Evolutionary conservation across 1,284 basidiomycete species (phyloP), one percentile per base, ranked within the genome.

Genomic region (Anthracocystis walkeri): DNA sequence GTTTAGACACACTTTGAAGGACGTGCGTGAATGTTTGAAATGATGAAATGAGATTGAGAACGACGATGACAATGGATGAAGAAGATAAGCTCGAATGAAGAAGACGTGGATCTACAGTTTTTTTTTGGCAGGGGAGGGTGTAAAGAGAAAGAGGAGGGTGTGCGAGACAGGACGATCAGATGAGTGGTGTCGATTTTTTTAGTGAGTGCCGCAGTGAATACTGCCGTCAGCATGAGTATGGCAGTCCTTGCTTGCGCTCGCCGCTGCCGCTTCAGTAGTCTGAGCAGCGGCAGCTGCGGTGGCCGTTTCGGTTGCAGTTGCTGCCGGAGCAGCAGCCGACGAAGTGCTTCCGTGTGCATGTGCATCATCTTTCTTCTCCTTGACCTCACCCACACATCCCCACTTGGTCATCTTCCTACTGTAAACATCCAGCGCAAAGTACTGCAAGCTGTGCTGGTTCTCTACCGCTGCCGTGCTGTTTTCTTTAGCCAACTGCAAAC

Each of bases 381-480:
- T n/a, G 12, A 68, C 35, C 16, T 57, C 56, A 1, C 66, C 75
- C 0, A 70, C 45, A 41, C 77, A 79, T 1, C 65, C 86, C 21
- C 85, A 84, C 40, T 79, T 65, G 31, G 80, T 84, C 18, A 85
- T 76, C 52, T 85, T 84, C 40, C 83, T 58, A n/a, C 80, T 83
- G 69, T 84, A 87, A 35, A 85, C 83, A 56, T 86, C 82, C 57
- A 70, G n/a, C 3, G 86, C 84, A 70, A 85, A 87, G 77, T 85
- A 86, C 73, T 87, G 87, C 27, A 87, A 71, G 4, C 83, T 80
- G 65, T 87, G 82, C 27, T 85, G 86, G 78, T 87, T 87, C 48
- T 67, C 65, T 0, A 85, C 78, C 0, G 85, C 80, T 25, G 65
- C 80, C 4, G 82, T 81, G 0, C 75, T 56, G 72, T 87, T 86